Evolutionary conservation across 169 alveolate genomes (phyloP).

Genomic region (Eimeria praecox): DNA sequence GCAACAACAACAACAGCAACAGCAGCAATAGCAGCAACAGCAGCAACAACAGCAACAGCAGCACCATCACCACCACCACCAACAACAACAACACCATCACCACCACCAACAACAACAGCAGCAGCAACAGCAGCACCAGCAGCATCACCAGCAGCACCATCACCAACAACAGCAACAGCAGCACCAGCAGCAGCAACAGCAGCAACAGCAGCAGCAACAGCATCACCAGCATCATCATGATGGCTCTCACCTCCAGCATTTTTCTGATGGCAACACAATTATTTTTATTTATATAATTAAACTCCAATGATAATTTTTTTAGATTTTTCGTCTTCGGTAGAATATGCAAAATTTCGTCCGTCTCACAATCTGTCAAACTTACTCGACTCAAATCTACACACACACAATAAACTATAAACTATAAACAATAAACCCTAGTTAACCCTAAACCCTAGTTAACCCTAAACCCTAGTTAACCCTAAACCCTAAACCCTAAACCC

Average conservation of each 20-base stretch:
- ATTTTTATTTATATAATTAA: background rate
- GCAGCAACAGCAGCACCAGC: no score
- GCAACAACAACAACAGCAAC: background rate
- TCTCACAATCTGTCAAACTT: constrained; percentile 1
- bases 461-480: background rate
- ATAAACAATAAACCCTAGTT: background rate
- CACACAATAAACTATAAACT: background rate
- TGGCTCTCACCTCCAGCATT: background rate
- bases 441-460: background rate
- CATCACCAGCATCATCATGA: background rate
- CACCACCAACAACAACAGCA: no score
- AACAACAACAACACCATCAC: no score
- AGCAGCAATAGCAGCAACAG: background rate
- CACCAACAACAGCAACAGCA: background rate
- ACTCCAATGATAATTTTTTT: background rate
- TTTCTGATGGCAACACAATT: background rate
- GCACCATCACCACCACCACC: background rate
- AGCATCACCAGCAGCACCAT: no score
- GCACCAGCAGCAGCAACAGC: background rate
- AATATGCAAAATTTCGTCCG: background rate
- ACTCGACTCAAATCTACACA: constrained; percentile 14
- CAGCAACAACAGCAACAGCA: background rate
- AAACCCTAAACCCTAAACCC: background rate
- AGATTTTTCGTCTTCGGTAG: background rate
- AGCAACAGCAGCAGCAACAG: background rate